phyloP scores from a whole-genome alignment of 371 early-diverging fungal species.

The Funneliformis caledonium region DNA sequence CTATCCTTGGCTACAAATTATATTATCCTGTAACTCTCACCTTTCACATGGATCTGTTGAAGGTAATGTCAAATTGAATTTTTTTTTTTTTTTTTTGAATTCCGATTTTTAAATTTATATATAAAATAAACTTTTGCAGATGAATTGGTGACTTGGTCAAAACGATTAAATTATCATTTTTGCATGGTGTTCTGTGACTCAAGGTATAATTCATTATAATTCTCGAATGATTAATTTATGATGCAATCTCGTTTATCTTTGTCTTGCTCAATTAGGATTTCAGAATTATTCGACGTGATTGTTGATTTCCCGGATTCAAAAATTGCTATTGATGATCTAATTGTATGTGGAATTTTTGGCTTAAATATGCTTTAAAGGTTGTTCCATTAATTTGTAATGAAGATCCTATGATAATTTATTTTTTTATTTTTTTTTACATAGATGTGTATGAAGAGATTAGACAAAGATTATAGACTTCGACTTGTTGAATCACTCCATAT shows the following conservation, averaged over 20 bases:
- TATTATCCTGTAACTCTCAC: neutral
- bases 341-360: conserved; percentile 6
- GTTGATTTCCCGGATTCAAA: conserved; percentile 63
- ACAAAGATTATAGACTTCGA: conserved; percentile 39
- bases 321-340: conserved; percentile 57
- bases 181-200: conserved; percentile 36
- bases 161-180: conserved; percentile 39
- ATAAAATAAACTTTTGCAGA: neutral
- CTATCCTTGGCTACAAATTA: conserved; percentile 31
- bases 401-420: neutral
- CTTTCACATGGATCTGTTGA: neutral
- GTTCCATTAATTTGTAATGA: neutral
- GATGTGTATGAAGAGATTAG: conserved; percentile 46
- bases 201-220: conserved; percentile 5
- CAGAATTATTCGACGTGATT: conserved; percentile 67
- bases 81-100: too few species aligned
- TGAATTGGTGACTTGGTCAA: neutral
- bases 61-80: neutral
- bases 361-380: neutral
- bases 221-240: neutral
- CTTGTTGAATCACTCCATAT: conserved; percentile 44
- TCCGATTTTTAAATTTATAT: neutral
- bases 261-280: conserved; percentile 44
- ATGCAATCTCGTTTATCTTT: neutral
- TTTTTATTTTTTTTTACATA: conserved; percentile 34